Percentiles rank a stretch among this genome's conserved stretches.
phyloP scores from a whole-genome alignment of 2,329 filamentous ascomycete genomes.

The Colletotrichum sp. region DNA sequence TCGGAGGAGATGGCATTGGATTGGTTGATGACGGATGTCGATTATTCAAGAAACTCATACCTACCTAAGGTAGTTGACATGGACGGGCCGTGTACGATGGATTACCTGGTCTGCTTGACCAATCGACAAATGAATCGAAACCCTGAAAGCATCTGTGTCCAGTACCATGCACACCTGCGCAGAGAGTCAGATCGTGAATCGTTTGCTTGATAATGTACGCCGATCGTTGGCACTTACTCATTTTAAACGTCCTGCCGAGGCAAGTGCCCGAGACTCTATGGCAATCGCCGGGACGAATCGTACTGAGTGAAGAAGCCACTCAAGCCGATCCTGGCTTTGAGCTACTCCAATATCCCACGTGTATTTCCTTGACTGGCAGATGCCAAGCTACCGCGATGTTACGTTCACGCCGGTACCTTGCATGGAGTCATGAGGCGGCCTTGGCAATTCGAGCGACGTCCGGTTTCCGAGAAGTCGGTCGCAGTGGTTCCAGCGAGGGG shows the following conservation, averaged over 20 bases:
- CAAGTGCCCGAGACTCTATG: neutral
- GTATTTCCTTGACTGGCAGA: neutral
- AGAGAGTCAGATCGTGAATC: neutral
- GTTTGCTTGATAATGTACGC: fast-evolving
- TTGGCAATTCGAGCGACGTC: neutral
- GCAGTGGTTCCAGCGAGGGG: neutral
- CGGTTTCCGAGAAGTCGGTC: neutral
- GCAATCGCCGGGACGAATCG: neutral
- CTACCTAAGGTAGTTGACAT: neutral
- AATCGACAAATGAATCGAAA: neutral
- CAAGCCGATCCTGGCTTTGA: neutral
- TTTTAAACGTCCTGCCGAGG: fast-evolving
- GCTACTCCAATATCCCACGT: neutral
- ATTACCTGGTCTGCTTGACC: neutral
- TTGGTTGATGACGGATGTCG: neutral
- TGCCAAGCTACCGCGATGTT: neutral
- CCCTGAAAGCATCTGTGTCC: neutral
- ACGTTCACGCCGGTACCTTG: neutral
- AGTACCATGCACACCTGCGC: neutral
- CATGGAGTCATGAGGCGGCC: neutral
- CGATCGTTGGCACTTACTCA: neutral
- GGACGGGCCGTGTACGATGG: neutral
- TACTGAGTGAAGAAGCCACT: neutral
- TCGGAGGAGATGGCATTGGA: neutral
- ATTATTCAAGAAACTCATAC: neutral